Percentiles rank a stretch among this genome's conserved stretches.
Evolutionary conservation across 169 alveolate species (phyloP).

Genomic region (Sarcocystis neurona): DNA sequence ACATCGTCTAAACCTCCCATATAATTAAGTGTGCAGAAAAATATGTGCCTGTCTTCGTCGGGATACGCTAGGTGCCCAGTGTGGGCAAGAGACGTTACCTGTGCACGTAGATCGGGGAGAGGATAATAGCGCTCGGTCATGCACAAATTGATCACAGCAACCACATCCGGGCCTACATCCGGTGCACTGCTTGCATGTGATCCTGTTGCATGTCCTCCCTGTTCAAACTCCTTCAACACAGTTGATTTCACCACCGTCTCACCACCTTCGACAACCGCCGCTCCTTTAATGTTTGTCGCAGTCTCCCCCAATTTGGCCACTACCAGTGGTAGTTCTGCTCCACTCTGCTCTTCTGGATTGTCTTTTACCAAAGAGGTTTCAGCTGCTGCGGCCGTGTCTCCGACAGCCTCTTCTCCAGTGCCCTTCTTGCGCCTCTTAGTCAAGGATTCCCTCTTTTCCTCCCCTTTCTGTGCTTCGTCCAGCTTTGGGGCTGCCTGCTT

Average conservation of each 20-base stretch:
- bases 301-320: neutral
- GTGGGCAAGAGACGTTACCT: too few relatives aligned
- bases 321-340: neutral
- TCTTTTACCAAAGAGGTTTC: neutral
- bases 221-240: neutral
- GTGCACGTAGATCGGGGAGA: neutral
- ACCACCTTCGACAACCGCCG: neutral
- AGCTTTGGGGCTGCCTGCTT: neutral
- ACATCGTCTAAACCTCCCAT: too few relatives aligned
- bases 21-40: too few relatives aligned
- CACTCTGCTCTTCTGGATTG: neutral
- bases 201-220: neutral
- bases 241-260: neutral
- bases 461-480: neutral
- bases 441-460: neutral
- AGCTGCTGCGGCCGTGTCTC: too few relatives aligned
- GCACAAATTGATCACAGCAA: slow-evolving; percentile 12
- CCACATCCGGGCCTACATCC: neutral
- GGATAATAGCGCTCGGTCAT: slow-evolving; percentile 10
- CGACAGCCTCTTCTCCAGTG: too few relatives aligned
- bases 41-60: too few relatives aligned
- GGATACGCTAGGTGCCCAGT: too few relatives aligned
- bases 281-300: neutral
- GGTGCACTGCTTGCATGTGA: neutral
- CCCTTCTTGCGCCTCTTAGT: too few relatives aligned